Conservation (phyloP, 768 basidiomycete species). For the Amyloporia xantha region DNA sequence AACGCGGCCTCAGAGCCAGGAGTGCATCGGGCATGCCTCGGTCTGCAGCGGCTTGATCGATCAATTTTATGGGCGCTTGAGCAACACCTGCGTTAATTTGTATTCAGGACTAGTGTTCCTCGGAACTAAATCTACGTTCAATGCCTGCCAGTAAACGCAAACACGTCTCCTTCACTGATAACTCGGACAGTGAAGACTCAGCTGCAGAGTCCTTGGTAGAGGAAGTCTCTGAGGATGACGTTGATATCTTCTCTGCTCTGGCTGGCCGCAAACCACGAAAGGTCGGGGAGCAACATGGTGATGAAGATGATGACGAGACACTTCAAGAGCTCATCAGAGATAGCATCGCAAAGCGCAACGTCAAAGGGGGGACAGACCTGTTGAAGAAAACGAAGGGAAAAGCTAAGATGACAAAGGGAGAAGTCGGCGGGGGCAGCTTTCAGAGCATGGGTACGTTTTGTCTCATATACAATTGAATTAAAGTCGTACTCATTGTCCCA, state of each 20-base stretch:
- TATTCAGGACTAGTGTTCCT: no score
- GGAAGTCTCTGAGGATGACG: constrained; percentile 18
- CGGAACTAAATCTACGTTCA: no score
- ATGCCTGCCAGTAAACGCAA: neutral
- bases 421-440: constrained; percentile 90
- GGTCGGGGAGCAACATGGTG: constrained; percentile 5
- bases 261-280: constrained; percentile 34
- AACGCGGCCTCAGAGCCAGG: no score
- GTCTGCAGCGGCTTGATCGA: no score
- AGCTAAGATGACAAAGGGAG: constrained; percentile 60
- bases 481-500: no score
- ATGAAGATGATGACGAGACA: constrained; percentile 43
- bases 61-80: no score
- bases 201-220: neutral
- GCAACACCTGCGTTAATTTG: no score
- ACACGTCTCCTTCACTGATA: neutral
- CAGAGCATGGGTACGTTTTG: constrained; percentile 82
- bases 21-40: neutral
- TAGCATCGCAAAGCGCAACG: constrained; percentile 64
- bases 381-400: constrained; percentile 76
- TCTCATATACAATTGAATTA: neutral
- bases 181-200: neutral
- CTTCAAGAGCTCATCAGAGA: constrained; percentile 59
- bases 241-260: constrained; percentile 62
- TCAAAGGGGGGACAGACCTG: constrained; percentile 68